A percentile compares a stretch with the other conserved stretches of the same genome.
Conservation (phyloP, 164 flowering plant genomes). For the Vitis rupestris region DNA sequence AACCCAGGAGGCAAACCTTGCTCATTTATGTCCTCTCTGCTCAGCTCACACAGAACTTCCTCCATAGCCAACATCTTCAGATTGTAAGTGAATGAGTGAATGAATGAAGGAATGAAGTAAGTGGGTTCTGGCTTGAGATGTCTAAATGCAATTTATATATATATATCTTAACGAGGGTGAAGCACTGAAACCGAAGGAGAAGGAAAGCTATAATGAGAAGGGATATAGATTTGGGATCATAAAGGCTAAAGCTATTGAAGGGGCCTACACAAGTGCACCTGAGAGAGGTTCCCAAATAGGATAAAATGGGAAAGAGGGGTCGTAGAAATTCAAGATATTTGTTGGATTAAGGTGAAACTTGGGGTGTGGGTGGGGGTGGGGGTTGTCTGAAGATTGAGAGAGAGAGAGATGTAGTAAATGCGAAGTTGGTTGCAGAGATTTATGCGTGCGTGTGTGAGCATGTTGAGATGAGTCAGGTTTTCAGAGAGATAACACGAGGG, state of each 20-base stretch:
- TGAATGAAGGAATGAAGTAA: neutral
- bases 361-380: too few relatives aligned
- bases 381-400: neutral
- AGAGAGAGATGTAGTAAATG: constrained; percentile 23
- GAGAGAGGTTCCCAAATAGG: constrained; percentile 12
- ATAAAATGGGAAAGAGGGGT: neutral
- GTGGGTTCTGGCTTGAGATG: too few relatives aligned
- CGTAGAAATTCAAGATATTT: neutral
- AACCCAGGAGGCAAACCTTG: constrained; percentile 84
- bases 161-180: neutral
- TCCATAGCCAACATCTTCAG: constrained; percentile 37
- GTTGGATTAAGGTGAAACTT: too few relatives aligned
- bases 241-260: constrained; percentile 10
- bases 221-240: constrained; percentile 14
- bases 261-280: constrained; percentile 16
- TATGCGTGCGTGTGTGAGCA: constrained; percentile 62
- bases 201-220: neutral
- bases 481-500: constrained; percentile 2
- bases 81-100: neutral
- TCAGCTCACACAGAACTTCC: constrained; percentile 46
- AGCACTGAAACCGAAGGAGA: constrained; percentile 38
- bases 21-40: constrained; percentile 37
- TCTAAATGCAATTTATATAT: too few relatives aligned
- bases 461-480: constrained; percentile 19
- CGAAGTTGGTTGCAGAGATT: constrained; percentile 31